Evolutionary conservation across 2,329 filamentous ascomycete species (phyloP).

Genomic region (Fusarium tricinctum): DNA sequence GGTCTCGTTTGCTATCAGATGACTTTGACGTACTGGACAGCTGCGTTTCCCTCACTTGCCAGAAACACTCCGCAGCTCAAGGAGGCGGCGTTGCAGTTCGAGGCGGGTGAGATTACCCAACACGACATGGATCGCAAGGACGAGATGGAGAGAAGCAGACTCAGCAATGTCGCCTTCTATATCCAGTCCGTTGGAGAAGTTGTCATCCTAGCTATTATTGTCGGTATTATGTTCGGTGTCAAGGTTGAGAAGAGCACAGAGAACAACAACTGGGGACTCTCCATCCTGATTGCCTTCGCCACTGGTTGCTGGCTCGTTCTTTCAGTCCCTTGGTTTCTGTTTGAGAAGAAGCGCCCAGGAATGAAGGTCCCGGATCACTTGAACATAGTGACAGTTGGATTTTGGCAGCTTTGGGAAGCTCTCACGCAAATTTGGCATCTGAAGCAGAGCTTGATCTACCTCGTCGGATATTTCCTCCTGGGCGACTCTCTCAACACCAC

Average conservation of each 20-base stretch:
- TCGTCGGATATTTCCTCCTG: slow-evolving; percentile 76
- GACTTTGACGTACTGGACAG: slow-evolving; percentile 77
- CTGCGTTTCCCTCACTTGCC: slow-evolving; percentile 63
- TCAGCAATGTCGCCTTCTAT: slow-evolving; percentile 75
- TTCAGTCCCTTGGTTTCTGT: slow-evolving; percentile 75
- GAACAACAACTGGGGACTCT: slow-evolving; percentile 77
- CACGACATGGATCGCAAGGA: slow-evolving; percentile 73
- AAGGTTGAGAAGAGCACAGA: slow-evolving; percentile 69
- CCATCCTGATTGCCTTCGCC: slow-evolving; percentile 74
- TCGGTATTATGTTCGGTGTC: slow-evolving; percentile 73
- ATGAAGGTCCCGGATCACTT: slow-evolving; percentile 56
- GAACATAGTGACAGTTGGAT: slow-evolving; percentile 69
- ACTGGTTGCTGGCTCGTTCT: slow-evolving; percentile 74
- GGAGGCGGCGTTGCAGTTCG: slow-evolving; percentile 52
- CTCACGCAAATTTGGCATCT: slow-evolving; percentile 72
- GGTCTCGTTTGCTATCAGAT: slow-evolving; percentile 77
- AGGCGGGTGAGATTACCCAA: slow-evolving; percentile 64
- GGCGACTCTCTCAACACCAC: slow-evolving; percentile 80
- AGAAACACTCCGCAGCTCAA: slow-evolving; percentile 55
- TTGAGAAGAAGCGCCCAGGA: slow-evolving; percentile 75
- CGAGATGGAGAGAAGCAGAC: slow-evolving; percentile 72
- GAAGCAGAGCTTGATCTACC: slow-evolving; percentile 75
- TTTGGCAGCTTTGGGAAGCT: slow-evolving; percentile 73
- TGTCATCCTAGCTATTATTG: slow-evolving; percentile 73
- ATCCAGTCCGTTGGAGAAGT: slow-evolving; percentile 74